A percentile compares a stretch with the other conserved stretches of the same genome.
Conservation (phyloP, 495 filamentous ascomycete genomes). For the Aspergillus mulundensis region DNA sequence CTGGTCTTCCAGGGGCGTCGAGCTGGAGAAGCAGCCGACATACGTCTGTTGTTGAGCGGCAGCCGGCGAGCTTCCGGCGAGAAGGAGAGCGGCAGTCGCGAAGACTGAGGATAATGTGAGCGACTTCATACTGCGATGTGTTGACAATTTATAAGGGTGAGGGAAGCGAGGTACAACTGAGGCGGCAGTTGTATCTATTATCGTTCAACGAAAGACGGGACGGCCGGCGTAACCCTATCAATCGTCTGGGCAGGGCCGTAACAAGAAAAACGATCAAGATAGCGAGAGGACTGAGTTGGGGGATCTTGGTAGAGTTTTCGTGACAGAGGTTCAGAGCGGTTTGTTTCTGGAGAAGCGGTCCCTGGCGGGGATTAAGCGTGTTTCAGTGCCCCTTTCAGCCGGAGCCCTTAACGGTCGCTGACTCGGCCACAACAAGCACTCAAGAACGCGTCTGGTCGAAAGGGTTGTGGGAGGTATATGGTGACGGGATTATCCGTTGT, state of each 20-base stretch:
- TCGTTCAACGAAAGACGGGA: slow-evolving; percentile 32
- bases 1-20: slow-evolving; percentile 25
- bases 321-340: slow-evolving; percentile 10
- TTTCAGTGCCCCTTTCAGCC: slow-evolving; percentile 23
- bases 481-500: background rate
- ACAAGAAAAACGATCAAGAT: background rate
- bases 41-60: slow-evolving; percentile 22
- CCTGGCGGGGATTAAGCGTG: slow-evolving; percentile 20
- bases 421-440: background rate
- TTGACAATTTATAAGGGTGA: background rate
- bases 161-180: slow-evolving; percentile 17
- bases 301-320: slow-evolving; percentile 5
- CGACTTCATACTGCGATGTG: slow-evolving; percentile 28
- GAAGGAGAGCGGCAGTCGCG: slow-evolving; percentile 25
- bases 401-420: slow-evolving; percentile 12
- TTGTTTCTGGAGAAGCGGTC: slow-evolving; percentile 9
- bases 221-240: slow-evolving; percentile 46
- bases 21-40: slow-evolving; percentile 33
- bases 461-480: background rate
- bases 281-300: slow-evolving; percentile 6
- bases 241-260: slow-evolving; percentile 12
- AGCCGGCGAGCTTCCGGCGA: slow-evolving; percentile 21
- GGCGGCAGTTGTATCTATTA: slow-evolving; percentile 16
- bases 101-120: slow-evolving; percentile 28
- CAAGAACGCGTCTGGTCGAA: background rate